These are phyloP conservation scores for Naganishia vishniacii DNA, from an alignment of 768 basidiomycete genomes.

Conservation along the genomic window DNA sequence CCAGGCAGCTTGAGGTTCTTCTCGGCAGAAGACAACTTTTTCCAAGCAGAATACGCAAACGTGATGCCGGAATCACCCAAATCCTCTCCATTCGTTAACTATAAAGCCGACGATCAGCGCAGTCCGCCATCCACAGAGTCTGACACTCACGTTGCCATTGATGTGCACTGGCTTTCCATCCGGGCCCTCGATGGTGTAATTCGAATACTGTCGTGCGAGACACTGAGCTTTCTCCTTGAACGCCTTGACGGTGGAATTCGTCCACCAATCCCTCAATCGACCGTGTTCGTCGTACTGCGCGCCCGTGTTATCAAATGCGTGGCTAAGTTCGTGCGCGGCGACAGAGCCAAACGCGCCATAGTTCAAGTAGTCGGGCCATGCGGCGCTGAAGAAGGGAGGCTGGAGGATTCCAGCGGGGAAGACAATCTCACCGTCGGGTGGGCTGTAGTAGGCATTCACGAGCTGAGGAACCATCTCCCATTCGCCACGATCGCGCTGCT, in stretches of 20 bases:
- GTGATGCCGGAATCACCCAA: conserved; percentile 48
- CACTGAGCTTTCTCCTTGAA: conserved; percentile 80
- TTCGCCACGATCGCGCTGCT: conserved; percentile 58
- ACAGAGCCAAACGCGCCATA: conserved; percentile 92
- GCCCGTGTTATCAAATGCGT: conserved; percentile 58
- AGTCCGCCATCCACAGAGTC: conserved; percentile 41
- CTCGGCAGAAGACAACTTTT: conserved; percentile 54
- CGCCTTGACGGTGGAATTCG: conserved; percentile 70
- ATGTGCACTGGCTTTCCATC: conserved; percentile 77
- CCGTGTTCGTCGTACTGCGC: conserved; percentile 85
- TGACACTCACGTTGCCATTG: conserved; percentile 61
- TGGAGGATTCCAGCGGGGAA: conserved; percentile 95
- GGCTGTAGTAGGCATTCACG: conserved; percentile 82
- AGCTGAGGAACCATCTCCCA: conserved; percentile 12
- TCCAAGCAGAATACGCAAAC: conserved; percentile 81
- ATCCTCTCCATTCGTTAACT: conserved; percentile 46
- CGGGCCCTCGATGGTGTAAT: conserved; percentile 76
- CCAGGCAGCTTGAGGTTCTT: conserved; percentile 74
- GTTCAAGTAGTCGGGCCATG: conserved; percentile 81
- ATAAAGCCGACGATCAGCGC: conserved; percentile 7
- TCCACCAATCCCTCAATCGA: conserved; percentile 87
- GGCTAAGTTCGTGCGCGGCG: conserved; percentile 49
- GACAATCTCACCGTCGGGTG: conserved; percentile 79
- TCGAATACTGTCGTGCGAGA: conserved; percentile 85
- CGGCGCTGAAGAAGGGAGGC: conserved; percentile 78